phyloP scores from a whole-genome alignment of 2,329 filamentous ascomycete genomes.

The Ambrosiella xylebori region DNA sequence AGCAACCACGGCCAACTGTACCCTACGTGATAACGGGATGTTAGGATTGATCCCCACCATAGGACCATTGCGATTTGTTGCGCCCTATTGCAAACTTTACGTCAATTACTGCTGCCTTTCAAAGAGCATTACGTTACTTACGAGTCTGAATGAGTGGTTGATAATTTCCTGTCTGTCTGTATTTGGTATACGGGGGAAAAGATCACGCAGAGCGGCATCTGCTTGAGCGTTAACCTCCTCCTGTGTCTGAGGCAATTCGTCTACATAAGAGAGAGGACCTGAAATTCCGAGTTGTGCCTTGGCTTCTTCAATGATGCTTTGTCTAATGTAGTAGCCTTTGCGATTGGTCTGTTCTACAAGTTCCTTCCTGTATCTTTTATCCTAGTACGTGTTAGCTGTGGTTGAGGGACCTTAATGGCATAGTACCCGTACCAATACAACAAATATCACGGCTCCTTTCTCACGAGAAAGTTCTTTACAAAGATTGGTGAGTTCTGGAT shows the following conservation, averaged over 20 bases:
- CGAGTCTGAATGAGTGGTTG: constrained; percentile 44
- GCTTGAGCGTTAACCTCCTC: constrained; percentile 44
- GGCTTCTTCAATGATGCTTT: constrained; percentile 42
- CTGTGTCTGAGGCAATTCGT: constrained; percentile 43
- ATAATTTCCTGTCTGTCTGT: constrained; percentile 46
- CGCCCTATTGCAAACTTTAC: constrained; percentile 23
- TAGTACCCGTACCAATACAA: constrained; percentile 38
- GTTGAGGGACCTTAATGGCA: background rate
- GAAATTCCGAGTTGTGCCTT: constrained; percentile 17
- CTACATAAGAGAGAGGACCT: constrained; percentile 22
- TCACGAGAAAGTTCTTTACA: constrained; percentile 51
- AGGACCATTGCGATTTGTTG: constrained; percentile 29
- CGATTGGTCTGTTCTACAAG: constrained; percentile 39
- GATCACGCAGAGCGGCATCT: constrained; percentile 42
- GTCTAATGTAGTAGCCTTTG: constrained; percentile 42
- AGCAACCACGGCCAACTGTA: constrained; percentile 47
- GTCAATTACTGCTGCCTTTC: background rate
- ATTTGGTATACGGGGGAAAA: constrained; percentile 49
- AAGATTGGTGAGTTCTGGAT: constrained; percentile 39
- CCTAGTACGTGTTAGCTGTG: constrained; percentile 16
- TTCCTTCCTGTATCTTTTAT: constrained; percentile 20
- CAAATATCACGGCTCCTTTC: constrained; percentile 45
- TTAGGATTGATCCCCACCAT: constrained; percentile 40
- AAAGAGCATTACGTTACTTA: constrained; percentile 20
- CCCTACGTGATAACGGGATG: constrained; percentile 41